A percentile compares a stretch with the other conserved stretches of the same genome.
Evolutionary conservation across 768 basidiomycete genomes (phyloP).

Genomic region (Naganishia vishniacii): DNA sequence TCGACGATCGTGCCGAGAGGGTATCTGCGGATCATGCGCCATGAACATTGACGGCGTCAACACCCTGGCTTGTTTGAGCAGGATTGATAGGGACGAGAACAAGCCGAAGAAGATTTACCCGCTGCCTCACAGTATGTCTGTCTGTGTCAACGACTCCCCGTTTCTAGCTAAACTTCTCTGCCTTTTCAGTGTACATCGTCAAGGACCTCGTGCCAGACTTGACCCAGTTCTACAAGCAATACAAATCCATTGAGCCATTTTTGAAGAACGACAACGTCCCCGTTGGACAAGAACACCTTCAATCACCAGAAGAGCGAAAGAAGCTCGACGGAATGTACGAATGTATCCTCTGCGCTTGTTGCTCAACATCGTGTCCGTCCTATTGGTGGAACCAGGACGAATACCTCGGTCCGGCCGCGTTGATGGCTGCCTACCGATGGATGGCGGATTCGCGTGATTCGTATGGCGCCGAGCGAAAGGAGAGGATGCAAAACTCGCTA

Average conservation of each 20-base stretch:
- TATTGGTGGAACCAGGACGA: conserved; percentile 99
- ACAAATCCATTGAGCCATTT: conserved; percentile 98
- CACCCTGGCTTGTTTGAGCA: conserved; percentile 93
- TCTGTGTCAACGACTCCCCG: background rate
- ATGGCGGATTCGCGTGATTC: conserved; percentile 94
- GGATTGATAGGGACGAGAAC: conserved; percentile 69
- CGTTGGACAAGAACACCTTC: conserved; percentile 71
- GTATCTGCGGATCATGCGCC: conserved; percentile 96
- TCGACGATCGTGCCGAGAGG: conserved; percentile 55
- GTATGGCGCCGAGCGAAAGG: conserved; percentile 72
- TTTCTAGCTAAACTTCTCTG: background rate
- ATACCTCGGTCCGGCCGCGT: conserved; percentile 91
- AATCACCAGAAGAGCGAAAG: conserved; percentile 82
- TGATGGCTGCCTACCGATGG: conserved; percentile 97
- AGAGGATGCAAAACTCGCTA: conserved; percentile 89
- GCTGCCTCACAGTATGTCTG: conserved; percentile 81
- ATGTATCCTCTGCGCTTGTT: conserved; percentile 77
- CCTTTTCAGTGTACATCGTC: conserved; percentile 17
- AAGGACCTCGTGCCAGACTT: conserved; percentile 79
- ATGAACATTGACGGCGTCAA: conserved; percentile 98
- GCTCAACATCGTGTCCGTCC: conserved; percentile 92
- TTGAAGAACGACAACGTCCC: conserved; percentile 89
- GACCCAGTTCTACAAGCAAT: conserved; percentile 68
- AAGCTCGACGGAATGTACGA: conserved; percentile 98
- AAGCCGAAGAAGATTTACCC: conserved; percentile 92